Base-by-base conservation (phyloP, 192 early-diverging fungal genomes). In the Linnemannia zychae region DNA sequence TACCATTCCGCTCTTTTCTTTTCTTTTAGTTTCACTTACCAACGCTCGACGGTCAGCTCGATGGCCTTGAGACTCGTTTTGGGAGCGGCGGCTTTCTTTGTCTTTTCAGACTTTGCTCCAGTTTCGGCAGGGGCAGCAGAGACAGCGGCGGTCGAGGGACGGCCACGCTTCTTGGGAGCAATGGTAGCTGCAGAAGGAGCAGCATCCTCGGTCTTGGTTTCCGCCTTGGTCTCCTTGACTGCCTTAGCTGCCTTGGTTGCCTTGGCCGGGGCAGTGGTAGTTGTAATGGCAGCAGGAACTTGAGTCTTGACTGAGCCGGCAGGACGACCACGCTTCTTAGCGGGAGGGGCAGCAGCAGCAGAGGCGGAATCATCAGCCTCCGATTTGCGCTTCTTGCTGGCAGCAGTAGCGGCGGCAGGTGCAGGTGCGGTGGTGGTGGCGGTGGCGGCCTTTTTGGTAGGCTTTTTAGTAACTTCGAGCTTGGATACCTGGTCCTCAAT, bases 1-100 rank as follows among this genome's bases (percentile, higher is more conserved):
- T 22, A n/a, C 24, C 53, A n/a, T 57, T 9, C 11, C 2, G 22
- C 12, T 57, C 24, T 20, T 53, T 60, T 60, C 24, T n/a, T 31
- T 72, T 16, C 13, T 13, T 49, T 31, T 33, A 33, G 24, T 34
- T 72, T 18, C 5, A n/a, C 76, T 50, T 63, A 81, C 79, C 79
- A 81, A 71, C 79, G 65, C 52, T 81, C 79, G 57, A 81, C 71
- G 20, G 79, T 81, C 66, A 81, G 24, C 44, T 71, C 75, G 53
- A 81, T 75, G 12, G 65, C 66, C 34, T 37, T 73, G 37, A 52
- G 68, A 20, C 24, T 63, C 28, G 57, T 49, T 7, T 66, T 66
- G 17, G 38, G 31, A 40, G 53, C 72, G 31, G 67, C 72, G 24
- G 74, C 79, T n/a, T 73, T 65, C 17, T 16, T 44, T 13, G 31